Conservation (phyloP, 495 filamentous ascomycete species). For the Lepraria neglecta region DNA sequence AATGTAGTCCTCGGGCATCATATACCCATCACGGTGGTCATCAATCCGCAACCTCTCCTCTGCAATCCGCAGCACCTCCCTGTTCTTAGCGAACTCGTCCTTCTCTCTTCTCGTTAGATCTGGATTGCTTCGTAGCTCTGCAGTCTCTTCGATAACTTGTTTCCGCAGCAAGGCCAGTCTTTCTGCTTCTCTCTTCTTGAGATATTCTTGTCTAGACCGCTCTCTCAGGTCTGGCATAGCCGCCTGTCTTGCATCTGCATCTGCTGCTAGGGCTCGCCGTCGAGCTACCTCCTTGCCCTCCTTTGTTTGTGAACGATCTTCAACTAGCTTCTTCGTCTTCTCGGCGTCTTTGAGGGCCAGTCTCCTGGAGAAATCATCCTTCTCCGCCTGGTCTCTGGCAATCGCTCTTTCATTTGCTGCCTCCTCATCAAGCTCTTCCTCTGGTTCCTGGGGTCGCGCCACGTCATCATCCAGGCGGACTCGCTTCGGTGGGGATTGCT, state of each 20-base stretch:
- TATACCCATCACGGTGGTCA: constrained; percentile 88
- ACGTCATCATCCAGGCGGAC: constrained; percentile 51
- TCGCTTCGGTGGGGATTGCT: constrained; percentile 53
- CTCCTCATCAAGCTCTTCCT: constrained; percentile 55
- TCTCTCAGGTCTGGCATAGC: constrained; percentile 72
- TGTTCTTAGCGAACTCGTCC: constrained; percentile 84
- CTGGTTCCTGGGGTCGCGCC: constrained; percentile 41
- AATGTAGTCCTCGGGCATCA: constrained; percentile 90
- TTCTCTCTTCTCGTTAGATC: constrained; percentile 72
- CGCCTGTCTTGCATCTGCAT: constrained; percentile 53
- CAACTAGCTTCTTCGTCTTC: constrained; percentile 63
- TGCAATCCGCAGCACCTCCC: constrained; percentile 77
- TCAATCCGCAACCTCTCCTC: constrained; percentile 85
- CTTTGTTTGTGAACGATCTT: constrained; percentile 55
- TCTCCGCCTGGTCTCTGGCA: constrained; percentile 59
- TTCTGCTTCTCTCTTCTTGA: constrained; percentile 87
- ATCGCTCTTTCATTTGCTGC: constrained; percentile 50
- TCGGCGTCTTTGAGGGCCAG: constrained; percentile 62
- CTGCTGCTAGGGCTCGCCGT: constrained; percentile 57
- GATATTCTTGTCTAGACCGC: constrained; percentile 82
- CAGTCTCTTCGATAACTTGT: constrained; percentile 86
- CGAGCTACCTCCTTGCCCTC: constrained; percentile 52
- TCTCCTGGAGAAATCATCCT: constrained; percentile 68
- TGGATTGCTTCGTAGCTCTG: constrained; percentile 72
- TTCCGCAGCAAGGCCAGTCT: constrained; percentile 75